Evolutionary conservation across 2,329 filamentous ascomycete species (phyloP).

Genomic region (Drechslerella dactyloides): DNA sequence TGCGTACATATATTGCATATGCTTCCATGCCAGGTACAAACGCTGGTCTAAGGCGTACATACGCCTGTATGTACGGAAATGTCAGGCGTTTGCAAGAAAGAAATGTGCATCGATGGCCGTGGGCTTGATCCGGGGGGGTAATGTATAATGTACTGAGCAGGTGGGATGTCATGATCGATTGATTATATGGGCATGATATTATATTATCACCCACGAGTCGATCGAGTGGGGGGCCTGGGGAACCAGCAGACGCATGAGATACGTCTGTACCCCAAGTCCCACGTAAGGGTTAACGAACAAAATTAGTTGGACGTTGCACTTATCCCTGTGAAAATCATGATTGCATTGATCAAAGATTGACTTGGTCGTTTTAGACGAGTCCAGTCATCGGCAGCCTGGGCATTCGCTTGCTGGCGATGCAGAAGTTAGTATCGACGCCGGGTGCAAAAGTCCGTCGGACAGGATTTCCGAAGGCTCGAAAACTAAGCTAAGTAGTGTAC

Average conservation of each 20-base stretch:
- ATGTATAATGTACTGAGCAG: constrained; percentile 16
- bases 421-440: neutral
- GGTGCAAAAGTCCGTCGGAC: neutral
- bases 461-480: constrained; percentile 18
- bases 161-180: constrained; percentile 32
- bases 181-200: neutral
- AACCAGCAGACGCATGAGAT: no score
- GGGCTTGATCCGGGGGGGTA: constrained; percentile 24
- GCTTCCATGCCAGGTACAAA: constrained; percentile 43
- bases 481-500: constrained; percentile 29
- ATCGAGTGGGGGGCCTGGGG: constrained; percentile 31
- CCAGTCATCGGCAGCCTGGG: neutral
- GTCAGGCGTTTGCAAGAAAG: constrained; percentile 13
- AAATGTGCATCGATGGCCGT: constrained; percentile 47
- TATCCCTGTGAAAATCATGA: neutral
- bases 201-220: neutral
- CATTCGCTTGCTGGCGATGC: neutral
- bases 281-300: no score
- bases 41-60: neutral
- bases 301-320: no score
- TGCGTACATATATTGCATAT: constrained; percentile 2
- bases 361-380: neutral
- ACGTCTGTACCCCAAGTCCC: no score
- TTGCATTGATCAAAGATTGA: no score
- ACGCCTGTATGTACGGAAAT: no score